Evolutionary conservation across 805 yeast species (phyloP).

Genomic region (Metschnikowia colocasiae): DNA sequence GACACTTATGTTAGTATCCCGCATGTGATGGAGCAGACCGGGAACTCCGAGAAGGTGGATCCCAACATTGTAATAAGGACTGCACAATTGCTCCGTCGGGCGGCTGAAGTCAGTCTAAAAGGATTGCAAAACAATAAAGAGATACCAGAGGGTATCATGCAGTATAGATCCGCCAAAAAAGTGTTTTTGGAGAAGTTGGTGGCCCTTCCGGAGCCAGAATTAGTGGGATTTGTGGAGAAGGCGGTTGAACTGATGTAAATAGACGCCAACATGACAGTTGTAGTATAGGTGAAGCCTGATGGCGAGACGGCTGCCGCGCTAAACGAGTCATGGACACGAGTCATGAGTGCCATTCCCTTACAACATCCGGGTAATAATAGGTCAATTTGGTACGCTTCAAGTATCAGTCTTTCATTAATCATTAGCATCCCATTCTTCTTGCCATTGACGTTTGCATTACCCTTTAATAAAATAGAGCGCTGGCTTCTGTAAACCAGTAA

Average conservation of each 20-base stretch:
- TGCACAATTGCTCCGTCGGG: constrained; percentile 1
- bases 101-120: not conserved
- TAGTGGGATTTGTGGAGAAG: not conserved
- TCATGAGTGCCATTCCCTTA: no score
- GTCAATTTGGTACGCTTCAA: no score
- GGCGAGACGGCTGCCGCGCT: no score
- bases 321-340: no score
- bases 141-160: not conserved
- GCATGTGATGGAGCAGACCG: constrained; percentile 11
- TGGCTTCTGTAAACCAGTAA: no score
- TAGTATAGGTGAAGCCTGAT: no score
- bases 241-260: not conserved
- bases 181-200: not conserved
- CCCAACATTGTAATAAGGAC: constrained; percentile 3
- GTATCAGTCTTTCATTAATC: no score
- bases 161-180: not conserved
- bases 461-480: no score
- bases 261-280: not conserved
- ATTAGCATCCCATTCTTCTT: no score
- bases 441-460: no score
- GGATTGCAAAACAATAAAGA: not conserved
- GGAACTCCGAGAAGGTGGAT: not conserved
- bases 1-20: constrained; percentile 13
- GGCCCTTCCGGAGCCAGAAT: not conserved
- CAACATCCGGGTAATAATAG: no score